Conservation (phyloP, 495 filamentous ascomycete species). For the Tetracladium setigerum region DNA sequence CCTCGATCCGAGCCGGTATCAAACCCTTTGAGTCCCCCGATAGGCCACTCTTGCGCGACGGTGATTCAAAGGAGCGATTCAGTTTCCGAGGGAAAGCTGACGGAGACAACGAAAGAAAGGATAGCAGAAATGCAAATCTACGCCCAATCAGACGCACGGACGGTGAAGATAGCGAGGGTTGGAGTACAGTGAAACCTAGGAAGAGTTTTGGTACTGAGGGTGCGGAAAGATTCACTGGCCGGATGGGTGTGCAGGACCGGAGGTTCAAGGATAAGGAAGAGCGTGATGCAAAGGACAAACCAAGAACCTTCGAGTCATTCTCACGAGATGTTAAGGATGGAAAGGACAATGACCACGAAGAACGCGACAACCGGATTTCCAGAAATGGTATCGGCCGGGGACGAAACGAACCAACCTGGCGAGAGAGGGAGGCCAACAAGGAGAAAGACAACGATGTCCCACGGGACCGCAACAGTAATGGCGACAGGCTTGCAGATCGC, state of each 20-base stretch:
- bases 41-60: conserved; percentile 39
- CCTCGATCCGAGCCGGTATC: conserved; percentile 44
- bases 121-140: conserved; percentile 36
- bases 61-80: conserved; percentile 49
- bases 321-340: conserved; percentile 39
- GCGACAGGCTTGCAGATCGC: conserved; percentile 19
- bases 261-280: conserved; percentile 38
- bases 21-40: conserved; percentile 45
- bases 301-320: conserved; percentile 40
- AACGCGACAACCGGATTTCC: conserved; percentile 19
- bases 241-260: conserved; percentile 41
- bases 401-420: conserved; percentile 49
- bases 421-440: conserved; percentile 25
- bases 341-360: conserved; percentile 36
- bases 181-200: conserved; percentile 53
- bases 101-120: conserved; percentile 57
- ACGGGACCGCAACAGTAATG: conserved; percentile 22
- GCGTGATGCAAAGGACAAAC: conserved; percentile 37
- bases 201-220: conserved; percentile 59
- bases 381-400: conserved; percentile 37
- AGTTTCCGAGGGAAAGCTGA: conserved; percentile 52
- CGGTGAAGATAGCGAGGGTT: conserved; percentile 49
- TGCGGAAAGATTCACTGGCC: conserved; percentile 52
- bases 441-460: conserved; percentile 7
- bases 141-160: conserved; percentile 39